Conservation (phyloP, 306 rosid species). For the Trichosanthes truncata region DNA sequence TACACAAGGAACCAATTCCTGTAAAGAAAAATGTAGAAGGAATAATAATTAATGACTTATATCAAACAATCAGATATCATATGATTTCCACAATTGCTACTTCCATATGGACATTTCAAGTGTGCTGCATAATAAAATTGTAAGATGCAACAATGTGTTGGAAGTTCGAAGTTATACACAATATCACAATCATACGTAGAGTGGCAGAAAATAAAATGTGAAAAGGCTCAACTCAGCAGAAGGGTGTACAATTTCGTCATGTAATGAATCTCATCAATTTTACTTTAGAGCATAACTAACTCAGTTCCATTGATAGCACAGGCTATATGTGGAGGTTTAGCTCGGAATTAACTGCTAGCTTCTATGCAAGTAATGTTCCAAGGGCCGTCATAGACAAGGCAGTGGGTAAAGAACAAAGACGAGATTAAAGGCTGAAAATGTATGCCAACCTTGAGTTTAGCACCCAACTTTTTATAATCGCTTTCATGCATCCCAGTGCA, state of each 20-base stretch:
- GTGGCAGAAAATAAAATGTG: background rate
- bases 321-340: background rate
- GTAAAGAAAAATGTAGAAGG: conserved; percentile 14
- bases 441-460: conserved; percentile 70
- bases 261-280: background rate
- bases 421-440: background rate
- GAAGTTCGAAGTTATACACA: background rate
- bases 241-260: background rate
- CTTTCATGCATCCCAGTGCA: conserved; percentile 85
- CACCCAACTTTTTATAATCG: conserved; percentile 93
- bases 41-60: background rate
- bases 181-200: background rate
- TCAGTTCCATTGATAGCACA: background rate
- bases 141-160: background rate
- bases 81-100: background rate
- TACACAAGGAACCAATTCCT: conserved; percentile 98
- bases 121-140: background rate
- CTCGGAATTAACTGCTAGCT: background rate
- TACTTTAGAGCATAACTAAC: background rate
- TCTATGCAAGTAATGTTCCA: background rate
- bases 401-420: background rate
- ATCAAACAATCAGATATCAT: background rate
- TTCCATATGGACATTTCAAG: background rate
- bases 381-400: background rate
- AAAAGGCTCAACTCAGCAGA: background rate